Conservation (phyloP, 2,329 filamentous ascomycete species). For the Raffaelea ambrosiae region DNA sequence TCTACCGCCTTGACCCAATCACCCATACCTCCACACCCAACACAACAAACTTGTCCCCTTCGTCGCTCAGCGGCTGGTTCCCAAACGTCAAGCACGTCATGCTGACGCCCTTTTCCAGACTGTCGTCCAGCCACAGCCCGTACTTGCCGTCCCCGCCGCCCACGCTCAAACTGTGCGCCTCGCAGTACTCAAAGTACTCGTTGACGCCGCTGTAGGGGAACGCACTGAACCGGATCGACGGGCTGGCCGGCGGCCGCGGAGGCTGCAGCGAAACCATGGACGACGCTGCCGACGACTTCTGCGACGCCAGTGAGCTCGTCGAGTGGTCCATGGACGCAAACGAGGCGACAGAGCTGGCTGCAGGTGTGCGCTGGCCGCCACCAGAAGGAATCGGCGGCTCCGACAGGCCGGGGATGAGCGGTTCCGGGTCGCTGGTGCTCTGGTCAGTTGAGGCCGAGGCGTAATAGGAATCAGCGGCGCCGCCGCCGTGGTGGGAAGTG, state of each 20-base stretch:
- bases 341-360: constrained; percentile 1
- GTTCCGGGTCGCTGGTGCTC: constrained; percentile 16
- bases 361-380: constrained; percentile 15
- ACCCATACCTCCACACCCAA: constrained; percentile 92
- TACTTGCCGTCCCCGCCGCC: constrained; percentile 86
- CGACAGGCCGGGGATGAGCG: constrained; percentile 11
- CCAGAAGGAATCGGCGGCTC: background rate
- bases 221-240: constrained; percentile 87
- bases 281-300: background rate
- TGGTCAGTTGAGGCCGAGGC: background rate
- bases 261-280: constrained; percentile 6
- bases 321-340: background rate
- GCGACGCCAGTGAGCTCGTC: background rate
- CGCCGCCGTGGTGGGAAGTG: constrained; percentile 3
- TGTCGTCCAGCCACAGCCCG: constrained; percentile 86
- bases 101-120: constrained; percentile 75
- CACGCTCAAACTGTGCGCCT: constrained; percentile 73
- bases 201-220: constrained; percentile 95
- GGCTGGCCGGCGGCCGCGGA: constrained; percentile 40
- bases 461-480: no score
- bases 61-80: constrained; percentile 88
- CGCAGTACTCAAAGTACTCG: constrained; percentile 94
- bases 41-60: constrained; percentile 85
- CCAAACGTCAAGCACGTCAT: constrained; percentile 83
- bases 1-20: constrained; percentile 44